These are phyloP conservation scores for Talaromyces pinophilus DNA, from an alignment of 2,329 filamentous ascomycete species.

Conservation along the genomic window DNA sequence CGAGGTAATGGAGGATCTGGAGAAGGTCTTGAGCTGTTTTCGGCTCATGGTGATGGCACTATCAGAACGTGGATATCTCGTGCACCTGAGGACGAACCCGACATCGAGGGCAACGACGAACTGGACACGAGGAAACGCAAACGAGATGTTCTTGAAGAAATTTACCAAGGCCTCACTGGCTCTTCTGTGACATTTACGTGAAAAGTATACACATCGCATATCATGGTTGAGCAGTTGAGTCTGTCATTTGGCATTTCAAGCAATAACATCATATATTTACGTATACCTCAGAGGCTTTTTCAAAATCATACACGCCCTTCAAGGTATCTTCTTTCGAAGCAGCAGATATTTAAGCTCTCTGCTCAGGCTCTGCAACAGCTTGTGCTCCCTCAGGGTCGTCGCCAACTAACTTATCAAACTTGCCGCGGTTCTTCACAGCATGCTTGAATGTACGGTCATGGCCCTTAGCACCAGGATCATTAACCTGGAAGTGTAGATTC, in stretches of 20 bases:
- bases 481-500: slow-evolving; percentile 36
- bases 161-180: slow-evolving; percentile 75
- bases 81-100: slow-evolving; percentile 50
- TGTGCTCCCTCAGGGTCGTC: slow-evolving; percentile 39
- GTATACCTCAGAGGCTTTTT: background rate
- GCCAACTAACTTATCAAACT: slow-evolving; percentile 40
- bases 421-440: slow-evolving; percentile 38
- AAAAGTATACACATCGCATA: background rate
- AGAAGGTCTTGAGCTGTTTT: slow-evolving; percentile 70
- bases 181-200: slow-evolving; percentile 65
- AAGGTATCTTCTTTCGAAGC: background rate
- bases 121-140: slow-evolving; percentile 63
- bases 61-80: slow-evolving; percentile 76
- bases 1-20: slow-evolving; percentile 61
- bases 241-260: background rate
- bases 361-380: slow-evolving; percentile 30
- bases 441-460: slow-evolving; percentile 44
- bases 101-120: slow-evolving; percentile 53
- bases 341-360: slow-evolving; percentile 8
- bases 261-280: background rate
- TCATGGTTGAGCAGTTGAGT: background rate
- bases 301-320: background rate
- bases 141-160: slow-evolving; percentile 74
- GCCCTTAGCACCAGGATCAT: slow-evolving; percentile 41
- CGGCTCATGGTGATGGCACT: slow-evolving; percentile 78